phyloP scores from a whole-genome alignment of 371 early-diverging fungal species.

The Mucor circinelloides region DNA sequence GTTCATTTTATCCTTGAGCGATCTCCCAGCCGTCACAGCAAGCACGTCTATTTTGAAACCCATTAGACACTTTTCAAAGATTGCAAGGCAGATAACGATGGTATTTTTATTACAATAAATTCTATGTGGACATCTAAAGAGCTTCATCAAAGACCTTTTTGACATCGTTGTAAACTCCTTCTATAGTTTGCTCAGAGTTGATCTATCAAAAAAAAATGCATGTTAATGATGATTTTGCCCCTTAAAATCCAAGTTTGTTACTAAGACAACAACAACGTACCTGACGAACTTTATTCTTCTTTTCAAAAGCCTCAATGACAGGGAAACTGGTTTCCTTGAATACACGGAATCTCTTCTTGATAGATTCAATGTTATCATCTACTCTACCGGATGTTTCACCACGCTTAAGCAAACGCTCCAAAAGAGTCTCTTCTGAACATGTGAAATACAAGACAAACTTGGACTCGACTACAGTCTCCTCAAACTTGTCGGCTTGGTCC shows the following conservation, averaged over 20 bases:
- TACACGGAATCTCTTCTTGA: conserved; percentile 90
- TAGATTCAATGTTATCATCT: conserved; percentile 94
- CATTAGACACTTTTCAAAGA: neutral
- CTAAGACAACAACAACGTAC: conserved; percentile 35
- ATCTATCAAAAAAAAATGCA: conserved; percentile 47
- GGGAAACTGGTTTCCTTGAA: conserved; percentile 85
- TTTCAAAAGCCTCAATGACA: conserved; percentile 79
- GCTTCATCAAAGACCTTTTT: conserved; percentile 47
- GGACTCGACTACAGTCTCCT: conserved; percentile 70
- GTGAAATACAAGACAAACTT: conserved; percentile 83
- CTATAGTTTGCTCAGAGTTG: conserved; percentile 53
- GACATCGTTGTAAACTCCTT: conserved; percentile 58
- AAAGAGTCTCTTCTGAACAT: conserved; percentile 85
- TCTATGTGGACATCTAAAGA: conserved; percentile 1
- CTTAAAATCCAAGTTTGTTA: neutral
- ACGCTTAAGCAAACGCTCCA: conserved; percentile 81
- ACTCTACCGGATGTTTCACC: conserved; percentile 88
- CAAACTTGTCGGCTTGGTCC: conserved; percentile 91
- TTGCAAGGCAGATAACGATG: neutral
- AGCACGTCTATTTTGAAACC: neutral
- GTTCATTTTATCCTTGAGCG: neutral
- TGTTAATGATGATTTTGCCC: conserved; percentile 31
- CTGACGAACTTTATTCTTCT: conserved; percentile 71
- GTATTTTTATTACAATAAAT: neutral
- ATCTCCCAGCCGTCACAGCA: neutral